Evolutionary conservation across 805 yeast species (phyloP), one percentile per base, ranked within the genome.

Genomic region (Lachancea quebecensis): DNA sequence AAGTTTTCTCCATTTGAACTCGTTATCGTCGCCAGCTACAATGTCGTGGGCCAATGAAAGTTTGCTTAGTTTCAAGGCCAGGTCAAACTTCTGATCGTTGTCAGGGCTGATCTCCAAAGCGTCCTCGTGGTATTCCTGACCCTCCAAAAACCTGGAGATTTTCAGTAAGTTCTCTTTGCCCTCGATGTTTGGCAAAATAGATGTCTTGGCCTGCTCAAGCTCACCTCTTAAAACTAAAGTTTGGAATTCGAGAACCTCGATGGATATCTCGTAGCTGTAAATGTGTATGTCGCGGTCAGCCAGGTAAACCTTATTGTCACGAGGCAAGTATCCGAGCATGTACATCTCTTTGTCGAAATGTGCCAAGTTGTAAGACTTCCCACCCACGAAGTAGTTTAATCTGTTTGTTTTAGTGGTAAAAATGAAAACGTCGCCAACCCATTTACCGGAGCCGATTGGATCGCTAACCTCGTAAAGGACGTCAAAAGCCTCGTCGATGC

Each of bases 391-490:
- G 65, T 93, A 93, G 68, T 90, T 91, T 60, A 93, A 74, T 66
- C 98, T 80, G 69, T 89, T 87, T 18, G 95, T 74, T 15, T 80
- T 60, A 2, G 97, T 88, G 12, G 97, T 87, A 71, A 84, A 93
- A 44, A 93, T 79, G 64, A 91, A 90, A 38, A 93, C 97, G 70
- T 93, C 98, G 54, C 98, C 99, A 57, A 90, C 89, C 89, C 97
- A 93, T 65, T 82, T 83, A 59, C 97, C 97, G 27, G 95, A 82
- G 49, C 85, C 79, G 33, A 91, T 78, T 15, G 81, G 69, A 63
- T 93, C 99, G 47, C 78, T 76, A 48, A 88, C 76, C 50, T 95
- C 95, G 58, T 82, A 78, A 46, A 87, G 71, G 18, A 90, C 90
- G 45, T 86, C 95, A 63, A 93, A 88, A 12, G 91, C 78, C 33